Conservation (phyloP, 148 eudicot genomes). For the Rhododendron molle region DNA sequence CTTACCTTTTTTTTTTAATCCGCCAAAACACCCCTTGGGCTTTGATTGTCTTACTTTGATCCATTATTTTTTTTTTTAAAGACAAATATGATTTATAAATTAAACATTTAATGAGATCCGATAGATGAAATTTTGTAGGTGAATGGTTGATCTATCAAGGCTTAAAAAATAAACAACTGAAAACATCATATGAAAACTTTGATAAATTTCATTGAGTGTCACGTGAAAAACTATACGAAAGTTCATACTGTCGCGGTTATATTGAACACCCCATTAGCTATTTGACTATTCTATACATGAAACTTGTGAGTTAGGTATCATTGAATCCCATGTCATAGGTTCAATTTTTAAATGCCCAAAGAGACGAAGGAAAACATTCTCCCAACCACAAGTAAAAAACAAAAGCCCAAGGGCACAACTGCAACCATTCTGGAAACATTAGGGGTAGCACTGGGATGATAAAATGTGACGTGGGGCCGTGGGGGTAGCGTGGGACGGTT, state of each 20-base stretch:
- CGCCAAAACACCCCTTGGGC: too few species aligned
- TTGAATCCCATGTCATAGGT: neutral
- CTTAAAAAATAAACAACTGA: neutral
- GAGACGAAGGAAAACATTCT: neutral
- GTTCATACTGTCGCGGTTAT: neutral
- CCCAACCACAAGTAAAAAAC: neutral
- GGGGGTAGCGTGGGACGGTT: conserved; percentile 38
- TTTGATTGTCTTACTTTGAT: neutral
- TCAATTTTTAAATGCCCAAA: neutral
- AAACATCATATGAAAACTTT: neutral
- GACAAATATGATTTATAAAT: neutral
- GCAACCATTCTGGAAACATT: neutral
- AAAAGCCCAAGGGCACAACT: neutral
- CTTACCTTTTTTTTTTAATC: too few species aligned
- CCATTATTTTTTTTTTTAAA: neutral
- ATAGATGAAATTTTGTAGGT: neutral
- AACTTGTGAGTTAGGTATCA: neutral
- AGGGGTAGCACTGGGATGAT: conserved; percentile 20
- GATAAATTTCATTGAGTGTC: neutral
- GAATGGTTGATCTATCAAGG: neutral
- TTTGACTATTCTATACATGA: neutral
- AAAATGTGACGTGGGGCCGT: conserved; percentile 19
- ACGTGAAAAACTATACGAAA: neutral
- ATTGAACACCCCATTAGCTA: neutral
- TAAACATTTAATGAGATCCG: neutral